phyloP scores from a whole-genome alignment of 2,329 filamentous ascomycete genomes.

The Calonectria pteridis region DNA sequence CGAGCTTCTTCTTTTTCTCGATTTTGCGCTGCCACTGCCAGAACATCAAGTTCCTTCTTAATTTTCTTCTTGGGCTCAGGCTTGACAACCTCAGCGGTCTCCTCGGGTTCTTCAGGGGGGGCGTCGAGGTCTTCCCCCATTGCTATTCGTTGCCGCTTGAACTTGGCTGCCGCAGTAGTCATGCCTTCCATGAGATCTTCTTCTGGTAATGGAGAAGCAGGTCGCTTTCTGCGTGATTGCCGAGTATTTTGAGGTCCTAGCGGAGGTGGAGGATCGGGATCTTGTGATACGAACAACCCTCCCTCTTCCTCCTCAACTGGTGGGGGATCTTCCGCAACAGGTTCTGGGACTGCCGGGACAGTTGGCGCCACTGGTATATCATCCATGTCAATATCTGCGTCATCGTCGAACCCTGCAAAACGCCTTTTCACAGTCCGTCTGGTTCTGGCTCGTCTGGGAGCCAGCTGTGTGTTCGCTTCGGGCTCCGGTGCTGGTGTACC shows the following conservation, averaged over 20 bases:
- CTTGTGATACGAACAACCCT: constrained; percentile 70
- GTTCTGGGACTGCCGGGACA: background rate
- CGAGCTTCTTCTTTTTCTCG: constrained; percentile 76
- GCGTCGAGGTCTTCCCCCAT: constrained; percentile 62
- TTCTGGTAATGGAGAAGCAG: constrained; percentile 55
- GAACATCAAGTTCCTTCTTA: constrained; percentile 75
- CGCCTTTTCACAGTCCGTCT: constrained; percentile 63
- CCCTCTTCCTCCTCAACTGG: constrained; percentile 51
- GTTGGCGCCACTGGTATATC: constrained; percentile 30
- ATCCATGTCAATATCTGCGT: constrained; percentile 55
- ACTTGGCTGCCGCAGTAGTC: constrained; percentile 79
- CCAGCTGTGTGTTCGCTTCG: constrained; percentile 38
- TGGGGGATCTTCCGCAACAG: constrained; percentile 1
- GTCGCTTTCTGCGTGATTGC: constrained; percentile 59
- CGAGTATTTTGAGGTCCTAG: constrained; percentile 38
- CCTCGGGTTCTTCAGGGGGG: constrained; percentile 43
- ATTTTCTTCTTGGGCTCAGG: constrained; percentile 58
- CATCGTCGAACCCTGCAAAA: constrained; percentile 79
- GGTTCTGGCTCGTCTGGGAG: constrained; percentile 38
- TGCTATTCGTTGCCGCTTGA: constrained; percentile 82
- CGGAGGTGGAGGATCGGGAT: constrained; percentile 43
- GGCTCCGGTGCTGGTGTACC: constrained; percentile 31
- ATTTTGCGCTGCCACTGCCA: constrained; percentile 72
- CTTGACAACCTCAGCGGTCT: constrained; percentile 28
- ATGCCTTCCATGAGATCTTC: constrained; percentile 77